Evolutionary conservation across 768 basidiomycete species (phyloP).

Genomic region (Baorangia bicolor): DNA sequence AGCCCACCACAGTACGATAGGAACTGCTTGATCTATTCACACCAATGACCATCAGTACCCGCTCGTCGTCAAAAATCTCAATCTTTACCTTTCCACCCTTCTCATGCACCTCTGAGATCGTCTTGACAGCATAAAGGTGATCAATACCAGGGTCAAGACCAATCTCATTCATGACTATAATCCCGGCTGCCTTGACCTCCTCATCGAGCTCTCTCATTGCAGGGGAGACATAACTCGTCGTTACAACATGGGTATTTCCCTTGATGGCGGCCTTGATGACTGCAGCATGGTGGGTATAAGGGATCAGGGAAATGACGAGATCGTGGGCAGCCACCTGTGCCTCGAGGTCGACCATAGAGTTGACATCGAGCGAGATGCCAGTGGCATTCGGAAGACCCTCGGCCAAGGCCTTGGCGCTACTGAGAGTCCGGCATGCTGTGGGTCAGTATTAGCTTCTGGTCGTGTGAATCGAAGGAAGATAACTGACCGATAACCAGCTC

Average conservation of each 20-base stretch:
- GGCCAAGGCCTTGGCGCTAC: conserved; percentile 67
- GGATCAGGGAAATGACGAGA: conserved; percentile 94
- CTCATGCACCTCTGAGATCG: conserved; percentile 88
- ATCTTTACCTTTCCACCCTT: conserved; percentile 84
- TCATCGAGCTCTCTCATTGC: conserved; percentile 86
- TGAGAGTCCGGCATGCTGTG: conserved; percentile 84
- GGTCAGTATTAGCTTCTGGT: conserved; percentile 1
- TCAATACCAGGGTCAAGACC: conserved; percentile 96
- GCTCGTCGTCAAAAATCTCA: background rate
- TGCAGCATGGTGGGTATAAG: conserved; percentile 85
- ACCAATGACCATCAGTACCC: background rate
- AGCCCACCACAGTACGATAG: conserved; percentile 95
- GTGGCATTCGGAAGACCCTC: conserved; percentile 66
- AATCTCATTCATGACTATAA: conserved; percentile 96
- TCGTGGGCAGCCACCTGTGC: conserved; percentile 81
- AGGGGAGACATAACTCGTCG: conserved; percentile 92
- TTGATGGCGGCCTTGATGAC: conserved; percentile 88
- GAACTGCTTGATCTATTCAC: conserved; percentile 77
- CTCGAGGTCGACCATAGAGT: conserved; percentile 67
- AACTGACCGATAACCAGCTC: conserved; percentile 77
- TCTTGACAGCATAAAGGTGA: conserved; percentile 92
- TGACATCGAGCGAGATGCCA: conserved; percentile 82
- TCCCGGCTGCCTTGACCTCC: conserved; percentile 81
- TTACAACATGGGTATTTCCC: conserved; percentile 89
- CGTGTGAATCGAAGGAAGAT: background rate